Base-by-base conservation (phyloP, 148 eudicot genomes). In the Limonium bicolor region DNA sequence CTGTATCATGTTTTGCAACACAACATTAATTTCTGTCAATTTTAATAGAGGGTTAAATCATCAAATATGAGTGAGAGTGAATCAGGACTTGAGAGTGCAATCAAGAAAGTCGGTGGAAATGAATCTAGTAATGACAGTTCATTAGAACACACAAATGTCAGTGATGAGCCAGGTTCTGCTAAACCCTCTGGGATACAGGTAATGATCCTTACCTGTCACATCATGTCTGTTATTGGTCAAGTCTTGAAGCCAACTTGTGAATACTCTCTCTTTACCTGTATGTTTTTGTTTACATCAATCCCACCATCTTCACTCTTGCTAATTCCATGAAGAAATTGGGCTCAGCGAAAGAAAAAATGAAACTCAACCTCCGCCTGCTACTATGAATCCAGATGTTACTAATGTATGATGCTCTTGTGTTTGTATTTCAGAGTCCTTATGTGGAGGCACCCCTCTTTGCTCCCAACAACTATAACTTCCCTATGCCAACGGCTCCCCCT, bases 351-450 rank as follows among this genome's bases (percentile, higher is more conserved):
- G n/a, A n/a, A n/a, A n/a, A n/a, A n/a, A n/a, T n/a, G n/a, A n/a
- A n/a, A n/a, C n/a, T n/a, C n/a, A n/a, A n/a, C n/a, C n/a, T n/a
- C n/a, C n/a, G n/a, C n/a, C n/a, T n/a, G n/a, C n/a, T n/a, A n/a
- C n/a, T n/a, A n/a, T n/a, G n/a, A n/a, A n/a, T n/a, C n/a, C n/a
- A n/a, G n/a, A n/a, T n/a, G n/a, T 51, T 17, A 51, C 20, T 36
- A 31, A 37, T 41, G 37, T 31, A 51, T 61, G 28, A 22, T 56
- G 42, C n/a, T n/a, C n/a, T n/a, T n/a, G n/a, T n/a, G n/a, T n/a
- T n/a, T n/a, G n/a, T n/a, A n/a, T n/a, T n/a, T n/a, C 64, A 90
- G 97, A 90, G 86, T 51, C 95, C 97, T 18, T 90, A 90, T 35
- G 97, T 90, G 72, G 95, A 84, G 63, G 81, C 97, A 62, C 95